These are phyloP conservation scores for Akanthomyces uredinophilus DNA, from an alignment of 2,329 filamentous ascomycete species.

Conservation along the genomic window DNA sequence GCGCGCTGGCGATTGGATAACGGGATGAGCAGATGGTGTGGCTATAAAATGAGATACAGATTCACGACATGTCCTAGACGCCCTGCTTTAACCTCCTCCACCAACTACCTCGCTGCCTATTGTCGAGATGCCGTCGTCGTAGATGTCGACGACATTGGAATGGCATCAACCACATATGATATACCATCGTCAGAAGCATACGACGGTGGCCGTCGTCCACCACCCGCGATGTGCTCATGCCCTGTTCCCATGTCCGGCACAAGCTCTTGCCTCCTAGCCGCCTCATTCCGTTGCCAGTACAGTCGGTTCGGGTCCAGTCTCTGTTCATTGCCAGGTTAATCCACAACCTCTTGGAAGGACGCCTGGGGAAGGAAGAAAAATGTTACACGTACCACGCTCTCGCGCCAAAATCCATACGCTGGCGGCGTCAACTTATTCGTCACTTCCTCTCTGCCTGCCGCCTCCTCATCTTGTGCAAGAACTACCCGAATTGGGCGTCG, in stretches of 20 bases:
- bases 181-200: constrained; percentile 74
- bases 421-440: constrained; percentile 62
- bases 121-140: not conserved
- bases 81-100: not conserved
- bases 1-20: not conserved
- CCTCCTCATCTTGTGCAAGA: constrained; percentile 69
- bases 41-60: not conserved
- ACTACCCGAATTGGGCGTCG: constrained; percentile 70
- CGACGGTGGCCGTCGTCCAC: constrained; percentile 56
- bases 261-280: constrained; percentile 22
- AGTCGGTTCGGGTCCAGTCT: constrained; percentile 75
- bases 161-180: constrained; percentile 64
- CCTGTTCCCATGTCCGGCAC: constrained; percentile 16
- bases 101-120: not conserved
- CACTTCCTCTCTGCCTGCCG: constrained; percentile 50
- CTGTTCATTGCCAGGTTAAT: constrained; percentile 32
- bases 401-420: constrained; percentile 79
- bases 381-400: constrained; percentile 63
- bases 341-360: not conserved
- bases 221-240: constrained; percentile 22
- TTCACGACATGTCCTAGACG: not conserved
- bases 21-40: not conserved
- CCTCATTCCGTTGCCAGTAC: constrained; percentile 68
- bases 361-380: not conserved
- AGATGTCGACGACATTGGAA: constrained; percentile 47